Evolutionary conservation across 169 alveolate genomes (phyloP).

Genomic region (Plasmodium reichenowi): DNA sequence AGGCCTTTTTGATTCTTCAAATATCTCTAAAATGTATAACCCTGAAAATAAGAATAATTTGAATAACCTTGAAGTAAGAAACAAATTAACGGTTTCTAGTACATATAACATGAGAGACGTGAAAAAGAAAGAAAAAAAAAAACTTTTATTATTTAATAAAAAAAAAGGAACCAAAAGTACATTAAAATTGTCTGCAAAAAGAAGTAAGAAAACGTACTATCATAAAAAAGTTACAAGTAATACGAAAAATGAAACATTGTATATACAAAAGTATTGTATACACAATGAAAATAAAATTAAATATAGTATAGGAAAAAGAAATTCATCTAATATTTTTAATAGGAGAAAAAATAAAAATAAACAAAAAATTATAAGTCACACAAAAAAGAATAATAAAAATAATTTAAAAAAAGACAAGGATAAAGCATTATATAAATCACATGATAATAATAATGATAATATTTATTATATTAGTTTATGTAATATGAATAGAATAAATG

Average conservation of each 20-base stretch:
- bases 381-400: too few relatives aligned
- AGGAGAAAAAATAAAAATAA: not conserved
- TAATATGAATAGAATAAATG: not conserved
- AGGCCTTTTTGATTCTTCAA: too few relatives aligned
- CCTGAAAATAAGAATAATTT: too few relatives aligned
- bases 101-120: not conserved
- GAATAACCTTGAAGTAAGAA: too few relatives aligned
- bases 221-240: slow-evolving; percentile 33
- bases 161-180: not conserved
- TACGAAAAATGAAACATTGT: slow-evolving; percentile 36
- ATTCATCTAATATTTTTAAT: slow-evolving; percentile 9
- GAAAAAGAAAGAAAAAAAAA: slow-evolving; percentile 21
- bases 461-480: slow-evolving; percentile 28
- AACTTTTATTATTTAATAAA: not conserved
- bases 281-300: slow-evolving; percentile 30
- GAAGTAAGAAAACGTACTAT: not conserved
- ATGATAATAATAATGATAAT: slow-evolving; percentile 23
- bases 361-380: not conserved
- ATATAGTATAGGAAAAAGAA: slow-evolving; percentile 10
- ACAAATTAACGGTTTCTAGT: too few relatives aligned
- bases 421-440: too few relatives aligned
- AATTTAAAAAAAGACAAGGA: too few relatives aligned
- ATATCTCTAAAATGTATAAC: too few relatives aligned
- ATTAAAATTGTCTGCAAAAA: not conserved
- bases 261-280: slow-evolving; percentile 58